Evolutionary conservation across 768 basidiomycete genomes (phyloP), one percentile per base, ranked within the genome.

Genomic region (Trametes villosa): DNA sequence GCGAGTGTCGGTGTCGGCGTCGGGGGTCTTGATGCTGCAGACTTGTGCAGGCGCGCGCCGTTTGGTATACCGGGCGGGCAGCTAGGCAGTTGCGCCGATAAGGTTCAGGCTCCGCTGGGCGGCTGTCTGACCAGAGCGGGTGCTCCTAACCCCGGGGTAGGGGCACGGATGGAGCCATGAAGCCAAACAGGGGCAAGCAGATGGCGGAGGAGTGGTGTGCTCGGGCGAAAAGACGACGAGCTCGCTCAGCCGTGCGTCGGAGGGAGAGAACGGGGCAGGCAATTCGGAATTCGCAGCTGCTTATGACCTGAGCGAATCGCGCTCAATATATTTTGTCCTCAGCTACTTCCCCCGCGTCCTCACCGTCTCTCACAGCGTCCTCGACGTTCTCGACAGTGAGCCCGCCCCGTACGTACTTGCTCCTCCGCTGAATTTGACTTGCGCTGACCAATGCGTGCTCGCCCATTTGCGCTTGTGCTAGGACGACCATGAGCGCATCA

Each of bases 21-120:
- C 58, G 67, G 57, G 62, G 51, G 65, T 65, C 65, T 67, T 65
- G 66, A 65, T 60, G 53, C 59, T 57, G 61, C 51, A 59, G 60
- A 60, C 22, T 47, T 65, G 57, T 52, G 42, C 49, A 44, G 31
- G 36, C 33, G 54, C 48, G 53, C 56, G 57, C 52, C n/a, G 38
- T 49, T 44, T 42, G 57, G 59, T 53, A 53, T 50, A 33, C 49
- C 9, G 12, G 72, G 50, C 47, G 46, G 12, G 47, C 31, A 54
- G 52, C 66, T 64, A 38, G 67, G 73, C 70, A 76, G 75, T 72
- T 74, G 44, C 65, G 30, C 4, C 6, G 27, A 52, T 50, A 68
- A 59, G 62, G 68, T 71, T 52, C 57, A 61, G 65, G 51, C 30
- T 61, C 56, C 53, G 55, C 40, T 17, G 3, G 33, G n/a, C n/a